Base-by-base conservation (phyloP, 2,329 filamentous ascomycete species). In the Trichoderma sp. region DNA sequence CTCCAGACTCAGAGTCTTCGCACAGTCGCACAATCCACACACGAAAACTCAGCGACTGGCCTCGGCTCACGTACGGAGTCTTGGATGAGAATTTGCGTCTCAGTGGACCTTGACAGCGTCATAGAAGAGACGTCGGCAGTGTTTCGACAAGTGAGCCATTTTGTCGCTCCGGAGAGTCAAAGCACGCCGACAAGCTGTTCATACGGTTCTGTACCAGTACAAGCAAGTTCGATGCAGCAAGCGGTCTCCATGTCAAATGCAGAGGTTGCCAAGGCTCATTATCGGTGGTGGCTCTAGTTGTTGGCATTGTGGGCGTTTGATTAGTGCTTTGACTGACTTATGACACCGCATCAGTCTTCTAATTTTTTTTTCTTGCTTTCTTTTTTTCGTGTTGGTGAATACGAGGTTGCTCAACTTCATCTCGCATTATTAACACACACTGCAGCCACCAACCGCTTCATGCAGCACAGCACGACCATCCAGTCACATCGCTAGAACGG, bases 81-180 rank as follows among this genome's bases (percentile, higher is more conserved):
- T 27, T 45, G n/a, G n/a, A 14, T 35, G 71, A 27, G 29, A 33
- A 21, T 38, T 56, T 53, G 41, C 60, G 27, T 50, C 45, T 50
- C 69, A 8, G 60, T 56, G 71, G 71, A 38, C 27, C 71, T 33
- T 27, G 14, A 33, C 45, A 33, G 60, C 60, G 60, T 73, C 71
- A 73, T 65, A 33, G 60, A 53, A 50, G 59, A 72, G 59, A 24
- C 59, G 29, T 53, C 60, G 59, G 27, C 38, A 35, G 65, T 18
- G 24, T 35, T 56, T 56, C 65, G 14, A 31, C 29, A 16, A 21
- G 14, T 72, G 69, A 72, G 69, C 69, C 56, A 72, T 72, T 72
- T 53, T 27, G 50, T 41, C 50, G 59, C 29, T n/a, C 29, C 16
- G 29, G 27, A 31, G 29, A 33, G 35, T 11, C 11, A 56, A 56